Conservation (phyloP, 305 asterid species). For the Petunia hybrid region DNA sequence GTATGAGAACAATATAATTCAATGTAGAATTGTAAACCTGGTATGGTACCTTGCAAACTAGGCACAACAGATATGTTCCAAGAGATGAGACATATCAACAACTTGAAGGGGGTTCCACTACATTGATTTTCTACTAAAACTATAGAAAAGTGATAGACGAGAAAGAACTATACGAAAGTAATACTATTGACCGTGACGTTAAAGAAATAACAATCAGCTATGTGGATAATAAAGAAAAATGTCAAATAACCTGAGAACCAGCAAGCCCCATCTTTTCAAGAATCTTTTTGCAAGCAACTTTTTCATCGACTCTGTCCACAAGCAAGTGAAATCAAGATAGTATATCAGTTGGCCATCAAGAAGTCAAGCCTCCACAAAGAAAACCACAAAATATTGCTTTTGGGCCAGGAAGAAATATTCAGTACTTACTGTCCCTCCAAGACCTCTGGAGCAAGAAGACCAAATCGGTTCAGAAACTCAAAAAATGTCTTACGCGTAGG, state of each 20-base stretch:
- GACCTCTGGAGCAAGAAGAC: conserved; percentile 90
- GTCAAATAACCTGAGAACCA: conserved; percentile 78
- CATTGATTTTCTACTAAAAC: conserved; percentile 16
- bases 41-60: conserved; percentile 13
- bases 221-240: conserved; percentile 9
- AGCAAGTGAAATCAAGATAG: conserved; percentile 36
- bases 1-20: background rate
- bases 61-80: background rate
- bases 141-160: background rate
- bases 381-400: background rate
- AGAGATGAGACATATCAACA: conserved; percentile 27
- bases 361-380: conserved; percentile 7
- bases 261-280: conserved; percentile 80
- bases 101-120: background rate
- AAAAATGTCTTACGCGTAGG: conserved; percentile 92
- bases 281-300: conserved; percentile 76
- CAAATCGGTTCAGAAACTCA: conserved; percentile 85
- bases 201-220: conserved; percentile 21
- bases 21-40: background rate
- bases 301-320: conserved; percentile 70
- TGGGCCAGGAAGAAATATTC: conserved; percentile 26
- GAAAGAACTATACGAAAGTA: background rate
- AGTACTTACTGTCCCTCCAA: conserved; percentile 87
- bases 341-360: conserved; percentile 39
- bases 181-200: background rate